Evolutionary conservation across 805 yeast species (phyloP).

Genomic region (Priceomyces medius): DNA sequence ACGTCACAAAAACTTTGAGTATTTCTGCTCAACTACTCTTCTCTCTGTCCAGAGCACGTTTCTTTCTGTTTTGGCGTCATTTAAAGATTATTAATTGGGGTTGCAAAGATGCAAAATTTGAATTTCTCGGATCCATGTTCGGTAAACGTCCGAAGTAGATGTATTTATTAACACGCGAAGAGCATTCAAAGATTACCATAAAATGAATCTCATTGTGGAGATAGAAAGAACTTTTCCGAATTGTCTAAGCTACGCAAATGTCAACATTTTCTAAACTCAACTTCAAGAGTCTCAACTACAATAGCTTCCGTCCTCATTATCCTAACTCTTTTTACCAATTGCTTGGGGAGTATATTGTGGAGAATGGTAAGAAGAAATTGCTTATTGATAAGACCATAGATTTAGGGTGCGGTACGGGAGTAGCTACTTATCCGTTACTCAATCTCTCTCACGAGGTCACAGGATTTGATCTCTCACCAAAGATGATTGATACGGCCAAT

Average conservation of each 20-base stretch:
- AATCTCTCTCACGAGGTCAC: conserved; percentile 35
- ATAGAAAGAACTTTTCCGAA: not conserved
- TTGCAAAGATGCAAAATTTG: no score
- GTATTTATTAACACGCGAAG: not conserved
- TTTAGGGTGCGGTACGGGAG: conserved; percentile 58
- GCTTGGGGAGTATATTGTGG: conserved; percentile 24
- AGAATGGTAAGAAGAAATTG: conserved; percentile 8
- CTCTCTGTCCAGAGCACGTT: no score
- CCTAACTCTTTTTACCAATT: conserved; percentile 37
- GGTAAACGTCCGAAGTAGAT: not conserved
- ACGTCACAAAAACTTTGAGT: no score
- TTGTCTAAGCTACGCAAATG: conserved; percentile 16
- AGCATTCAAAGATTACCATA: not conserved
- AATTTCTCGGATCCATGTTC: no score
- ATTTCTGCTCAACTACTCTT: no score
- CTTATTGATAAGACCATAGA: conserved; percentile 29
- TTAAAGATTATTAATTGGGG: not conserved
- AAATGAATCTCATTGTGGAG: not conserved
- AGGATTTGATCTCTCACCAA: conserved; percentile 48
- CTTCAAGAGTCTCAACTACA: conserved; percentile 34
- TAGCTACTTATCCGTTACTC: conserved; percentile 46
- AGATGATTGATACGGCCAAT: conserved; percentile 47
- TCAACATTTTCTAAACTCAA: conserved; percentile 32
- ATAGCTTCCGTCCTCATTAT: conserved; percentile 43
- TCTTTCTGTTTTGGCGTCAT: not conserved